Percentiles rank a stretch among this genome's conserved stretches.
These are phyloP conservation scores for Musa troglodytarum DNA, from an alignment of 176 grass and related monocot species.

Conservation along the genomic window DNA sequence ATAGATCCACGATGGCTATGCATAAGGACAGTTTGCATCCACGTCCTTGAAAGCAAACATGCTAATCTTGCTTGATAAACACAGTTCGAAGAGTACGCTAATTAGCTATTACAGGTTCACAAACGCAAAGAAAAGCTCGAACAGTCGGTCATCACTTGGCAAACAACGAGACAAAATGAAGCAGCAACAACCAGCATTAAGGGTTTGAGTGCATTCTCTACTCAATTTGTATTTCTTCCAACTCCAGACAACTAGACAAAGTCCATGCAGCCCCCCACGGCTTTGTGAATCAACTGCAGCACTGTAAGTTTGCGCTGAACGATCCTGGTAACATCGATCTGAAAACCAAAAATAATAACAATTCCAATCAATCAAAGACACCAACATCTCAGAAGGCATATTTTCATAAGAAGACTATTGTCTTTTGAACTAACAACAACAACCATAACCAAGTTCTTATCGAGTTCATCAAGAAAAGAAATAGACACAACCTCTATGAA, in stretches of 20 bases:
- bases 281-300: constrained; percentile 7
- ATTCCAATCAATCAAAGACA: neutral
- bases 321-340: constrained; percentile 1
- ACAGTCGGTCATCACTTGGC: neutral
- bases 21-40: too few relatives aligned
- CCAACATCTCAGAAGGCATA: too few relatives aligned
- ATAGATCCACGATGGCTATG: too few relatives aligned
- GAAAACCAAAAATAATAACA: neutral
- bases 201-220: neutral
- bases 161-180: too few relatives aligned
- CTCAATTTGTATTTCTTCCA: neutral
- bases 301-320: constrained; percentile 6
- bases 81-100: too few relatives aligned
- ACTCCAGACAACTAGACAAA: neutral
- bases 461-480: too few relatives aligned
- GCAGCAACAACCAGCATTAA: neutral
- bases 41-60: too few relatives aligned
- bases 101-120: neutral
- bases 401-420: too few relatives aligned
- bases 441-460: too few relatives aligned
- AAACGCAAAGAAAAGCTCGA: neutral
- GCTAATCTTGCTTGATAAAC: too few relatives aligned
- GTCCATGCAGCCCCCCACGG: neutral
- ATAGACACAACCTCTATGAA: too few relatives aligned
- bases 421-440: too few relatives aligned